Base-by-base conservation (phyloP, 1,284 basidiomycete genomes). In the Xerocomus cyaneibrunnescens region DNA sequence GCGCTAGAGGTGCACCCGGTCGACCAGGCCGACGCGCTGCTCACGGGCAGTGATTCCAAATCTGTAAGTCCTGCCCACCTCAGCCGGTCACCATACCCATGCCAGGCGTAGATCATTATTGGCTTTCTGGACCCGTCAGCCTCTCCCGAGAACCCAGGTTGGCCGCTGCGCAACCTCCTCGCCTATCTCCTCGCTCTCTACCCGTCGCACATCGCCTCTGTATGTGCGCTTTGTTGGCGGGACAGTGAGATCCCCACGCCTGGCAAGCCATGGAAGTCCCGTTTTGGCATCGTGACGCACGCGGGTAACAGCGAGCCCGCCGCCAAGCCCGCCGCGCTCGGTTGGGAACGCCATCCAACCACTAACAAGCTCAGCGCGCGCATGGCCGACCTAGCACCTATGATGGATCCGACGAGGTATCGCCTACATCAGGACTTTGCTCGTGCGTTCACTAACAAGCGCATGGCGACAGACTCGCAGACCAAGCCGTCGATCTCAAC, bases 401-500 rank as follows among this genome's bases (percentile, higher is more conserved):
- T 96, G 85, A 95, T 98, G 91, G 94, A 98, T 68, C 97, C 96
- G 0, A 74, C 77, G 2, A 78, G 85, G 85, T 86, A 60, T 34
- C 12, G 10, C 5, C 21, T 5, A 21, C 21, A 17, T 37, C 2
- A 16, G 3, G 13, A 32, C 16, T 34, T 16, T 48, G 4, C 4
- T 7, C 17, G 2, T n/a, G 1, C 3, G 17, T 6, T 22, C 13
- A 14, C 21, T 38, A 16, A 39, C 40, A 5, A 7, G 3, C 21
- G 16, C 3, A 3, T 36, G 5, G 16, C n/a, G 5, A 37, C 41
- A 92, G 91, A 56, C 79, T 98, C 7, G 95, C 97, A 0, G 87
- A 94, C 59, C 96, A 98, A 70, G 97, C 97, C 0, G 93, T 98
- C 10, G 94, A 98, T 70, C 77, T 99, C 30, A 99, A 99, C 66